Conservation (phyloP, 2,329 filamentous ascomycete genomes). For the Shiraia bambusicola region DNA sequence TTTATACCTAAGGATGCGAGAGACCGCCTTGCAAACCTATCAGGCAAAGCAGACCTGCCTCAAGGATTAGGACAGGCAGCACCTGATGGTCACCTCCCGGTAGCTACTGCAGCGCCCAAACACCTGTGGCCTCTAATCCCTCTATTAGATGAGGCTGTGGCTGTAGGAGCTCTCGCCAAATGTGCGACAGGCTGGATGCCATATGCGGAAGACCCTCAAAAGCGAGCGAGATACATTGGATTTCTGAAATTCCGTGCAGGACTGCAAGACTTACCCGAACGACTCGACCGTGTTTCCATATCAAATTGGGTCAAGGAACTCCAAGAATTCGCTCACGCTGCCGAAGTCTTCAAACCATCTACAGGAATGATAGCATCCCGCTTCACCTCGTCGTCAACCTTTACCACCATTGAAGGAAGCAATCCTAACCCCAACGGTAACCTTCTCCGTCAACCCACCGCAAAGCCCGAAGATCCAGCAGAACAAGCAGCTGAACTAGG, state of each 20-base stretch:
- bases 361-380: slow-evolving; percentile 89
- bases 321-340: slow-evolving; percentile 72
- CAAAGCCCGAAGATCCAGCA: slow-evolving; percentile 71
- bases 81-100: slow-evolving; percentile 64
- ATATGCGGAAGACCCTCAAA: slow-evolving; percentile 78
- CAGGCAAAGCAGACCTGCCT: slow-evolving; percentile 76
- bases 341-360: slow-evolving; percentile 85
- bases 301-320: slow-evolving; percentile 82
- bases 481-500: slow-evolving; percentile 84
- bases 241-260: slow-evolving; percentile 80
- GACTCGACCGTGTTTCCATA: slow-evolving; percentile 53
- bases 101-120: slow-evolving; percentile 62
- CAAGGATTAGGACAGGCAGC: slow-evolving; percentile 71
- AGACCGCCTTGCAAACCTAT: slow-evolving; percentile 72
- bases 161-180: slow-evolving; percentile 50
- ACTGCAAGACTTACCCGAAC: slow-evolving; percentile 57
- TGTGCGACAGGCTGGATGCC: slow-evolving; percentile 69
- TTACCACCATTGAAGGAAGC: slow-evolving; percentile 19
- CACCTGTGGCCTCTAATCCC: slow-evolving; percentile 54
- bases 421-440: slow-evolving; percentile 32
- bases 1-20: slow-evolving; percentile 79
- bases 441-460: slow-evolving; percentile 51
- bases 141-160: slow-evolving; percentile 42
- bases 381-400: slow-evolving; percentile 66
- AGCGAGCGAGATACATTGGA: slow-evolving; percentile 74